Evolutionary conservation across 2,329 filamentous ascomycete species (phyloP), one percentile per base, ranked within the genome.

Genomic region (Aureobasidium sp.): DNA sequence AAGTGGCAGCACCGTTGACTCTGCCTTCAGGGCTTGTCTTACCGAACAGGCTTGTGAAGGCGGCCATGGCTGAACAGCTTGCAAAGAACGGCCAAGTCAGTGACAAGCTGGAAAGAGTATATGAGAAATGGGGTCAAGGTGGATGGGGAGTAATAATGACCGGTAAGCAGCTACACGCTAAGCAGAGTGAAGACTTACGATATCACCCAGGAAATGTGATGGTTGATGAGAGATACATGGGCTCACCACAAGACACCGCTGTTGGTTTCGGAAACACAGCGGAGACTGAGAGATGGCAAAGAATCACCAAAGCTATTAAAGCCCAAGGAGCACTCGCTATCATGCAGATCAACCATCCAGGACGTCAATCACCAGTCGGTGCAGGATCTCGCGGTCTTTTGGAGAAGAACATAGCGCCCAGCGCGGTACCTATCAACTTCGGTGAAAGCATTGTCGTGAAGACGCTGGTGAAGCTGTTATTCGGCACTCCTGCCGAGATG

Each of bases 401-500:
- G 12, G 68, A 69, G 0, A 80, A 80, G 65, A 73, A 71, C 0
- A 64, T 82, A 0, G 78, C 78, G 0, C 77, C 79, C 0, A 78
- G 76, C 36, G 69, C 80, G 0, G 69, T 82, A 0, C 72, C 75
- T 0, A 53, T 83, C 15, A 66, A 74, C 2, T 67, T 82, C 8
- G 79, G 79, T 0, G 29, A 48, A 3, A 39, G 70, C 0, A 7
- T 63, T 15, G 36, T 63, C 15, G 48, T 46, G 0, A 55, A 47
- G 34, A 36, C 27, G 9, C 15, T 65, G 4, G 51, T 55, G 2
- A 55, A 55, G 26, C 15, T 55, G 10, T 5, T 43, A n/a, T 82
- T 83, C 59, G 81, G 82, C 2, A 80, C 77, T 0, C 85, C 85
- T 0, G 77, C 79, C 48, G 85, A 79, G 57, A 84, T 88, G 81